Base-by-base conservation (phyloP, 2,329 filamentous ascomycete species). In the Cercospora beticola region DNA sequence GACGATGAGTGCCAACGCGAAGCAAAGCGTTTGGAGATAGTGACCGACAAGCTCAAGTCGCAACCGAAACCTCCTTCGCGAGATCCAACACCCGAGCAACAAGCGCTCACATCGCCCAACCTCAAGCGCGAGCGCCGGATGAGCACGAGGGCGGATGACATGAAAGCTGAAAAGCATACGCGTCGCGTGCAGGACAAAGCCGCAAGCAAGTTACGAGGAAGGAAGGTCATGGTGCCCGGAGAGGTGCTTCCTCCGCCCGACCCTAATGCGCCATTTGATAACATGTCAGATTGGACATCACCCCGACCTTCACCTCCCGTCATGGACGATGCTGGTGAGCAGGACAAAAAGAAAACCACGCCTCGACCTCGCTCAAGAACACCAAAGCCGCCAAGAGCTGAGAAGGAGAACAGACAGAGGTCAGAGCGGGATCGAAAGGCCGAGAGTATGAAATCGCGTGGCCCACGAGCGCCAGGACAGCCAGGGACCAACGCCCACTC, bases 1-100 rank as follows among this genome's bases (percentile, higher is more conserved):
- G 76, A 78, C 62, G 75, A 78, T 26, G 78, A 77, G 68, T 77
- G 77, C 21, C 72, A 74, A 64, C 73, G 75, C 46, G 78, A 80
- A 65, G 82, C 85, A 72, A 84, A 85, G 71, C 83, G 87, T 58
- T 78, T 90, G 60, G 84, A 83, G 62, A 84, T 85, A 66, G 89
- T 90, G 74, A 86, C 84, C 67, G 83, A 84, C 73, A 90, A 89
- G 78, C 83, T 90, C 21, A 84, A 88, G 69, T 84, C 86, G 10
- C 83, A 89, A 59, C 87, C 88, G 2, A 83, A 86, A 76, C 88
- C 87, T 18, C 84, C 86, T 2, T 88, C 86, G 21, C 83, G 86
- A 71, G 88, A 89, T 72, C 86, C 87, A n/a, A 87, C 86, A 1
- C 86, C 79, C 1, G 76, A 78, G 64, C 75, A 77, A 70, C 71